Evolutionary conservation across 202 grass and related monocot genomes (phyloP).

Genomic region (Eragrostis tef): DNA sequence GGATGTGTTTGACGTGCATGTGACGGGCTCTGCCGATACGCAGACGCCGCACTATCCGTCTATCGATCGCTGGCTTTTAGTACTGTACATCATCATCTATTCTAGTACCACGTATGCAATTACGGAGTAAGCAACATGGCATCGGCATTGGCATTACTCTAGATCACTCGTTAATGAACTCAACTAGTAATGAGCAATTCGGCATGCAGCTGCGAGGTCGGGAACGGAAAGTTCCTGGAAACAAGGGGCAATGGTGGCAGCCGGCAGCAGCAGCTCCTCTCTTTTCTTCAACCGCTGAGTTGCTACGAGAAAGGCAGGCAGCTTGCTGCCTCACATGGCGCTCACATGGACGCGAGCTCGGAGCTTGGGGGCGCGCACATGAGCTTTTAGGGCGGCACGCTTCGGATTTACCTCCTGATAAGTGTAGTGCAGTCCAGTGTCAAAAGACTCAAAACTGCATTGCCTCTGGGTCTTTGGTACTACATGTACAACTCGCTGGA

Average conservation of each 20-base stretch:
- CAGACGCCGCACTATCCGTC: background rate
- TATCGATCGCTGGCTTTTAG: background rate
- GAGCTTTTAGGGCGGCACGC: background rate
- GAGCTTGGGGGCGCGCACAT: background rate
- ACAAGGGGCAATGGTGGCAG: slow-evolving; percentile 17
- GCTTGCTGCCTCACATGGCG: slow-evolving; percentile 25
- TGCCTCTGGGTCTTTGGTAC: background rate
- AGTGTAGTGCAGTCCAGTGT: background rate
- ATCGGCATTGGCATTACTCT: too few species aligned
- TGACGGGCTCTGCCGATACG: slow-evolving; percentile 9
- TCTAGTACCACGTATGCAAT: background rate
- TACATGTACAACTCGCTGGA: background rate
- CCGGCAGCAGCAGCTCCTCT: background rate
- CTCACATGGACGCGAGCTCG: slow-evolving; percentile 31
- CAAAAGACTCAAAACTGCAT: background rate
- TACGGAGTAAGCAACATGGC: too few species aligned
- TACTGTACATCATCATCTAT: background rate
- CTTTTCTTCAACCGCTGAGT: background rate
- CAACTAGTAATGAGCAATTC: background rate
- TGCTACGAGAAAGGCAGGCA: slow-evolving; percentile 47
- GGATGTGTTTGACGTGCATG: slow-evolving; percentile 31
- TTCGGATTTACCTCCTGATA: background rate
- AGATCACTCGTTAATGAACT: too few species aligned
- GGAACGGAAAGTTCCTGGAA: slow-evolving; percentile 30
- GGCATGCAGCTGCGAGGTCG: background rate